Conservation (phyloP, 2,329 filamentous ascomycete species). For the Neoascochyta sp. region DNA sequence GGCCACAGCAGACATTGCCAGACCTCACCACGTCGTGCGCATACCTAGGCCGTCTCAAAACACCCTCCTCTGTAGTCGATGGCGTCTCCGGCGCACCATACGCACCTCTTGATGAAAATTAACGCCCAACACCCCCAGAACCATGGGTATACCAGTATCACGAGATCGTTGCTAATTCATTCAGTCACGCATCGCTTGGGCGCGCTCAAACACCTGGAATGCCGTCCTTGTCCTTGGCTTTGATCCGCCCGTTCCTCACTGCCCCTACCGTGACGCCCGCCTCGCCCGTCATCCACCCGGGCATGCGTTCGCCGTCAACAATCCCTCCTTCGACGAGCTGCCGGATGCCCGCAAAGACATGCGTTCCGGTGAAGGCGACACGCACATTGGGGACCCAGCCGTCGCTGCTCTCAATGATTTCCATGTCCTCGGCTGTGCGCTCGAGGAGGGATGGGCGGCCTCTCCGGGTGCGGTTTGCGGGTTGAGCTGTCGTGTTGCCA, state of each 20-base stretch:
- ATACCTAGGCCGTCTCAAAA: too few relatives aligned
- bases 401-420: constrained; percentile 22
- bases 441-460: constrained; percentile 36
- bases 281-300: constrained; percentile 88
- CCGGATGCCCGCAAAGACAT: constrained; percentile 77
- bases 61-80: too few relatives aligned
- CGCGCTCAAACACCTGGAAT: constrained; percentile 20
- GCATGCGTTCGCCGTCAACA: constrained; percentile 73
- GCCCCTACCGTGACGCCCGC: constrained; percentile 72
- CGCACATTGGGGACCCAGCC: constrained; percentile 58
- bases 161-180: constrained; percentile 9
- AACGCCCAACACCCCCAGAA: too few relatives aligned
- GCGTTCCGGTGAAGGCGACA: constrained; percentile 68
- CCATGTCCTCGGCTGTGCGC: constrained; percentile 28
- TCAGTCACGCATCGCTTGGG: too few relatives aligned
- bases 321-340: constrained; percentile 73
- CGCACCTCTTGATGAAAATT: too few relatives aligned
- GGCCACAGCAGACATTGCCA: too few relatives aligned
- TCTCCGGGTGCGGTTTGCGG: constrained; percentile 18
- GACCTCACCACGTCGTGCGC: too few relatives aligned
- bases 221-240: constrained; percentile 24
- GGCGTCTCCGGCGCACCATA: too few relatives aligned
- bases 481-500: constrained; percentile 15
- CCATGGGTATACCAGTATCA: constrained; percentile 23
- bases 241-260: constrained; percentile 63